These are phyloP conservation scores for Aspergillus fructus DNA, from an alignment of 2,329 filamentous ascomycete species.

Conservation along the genomic window DNA sequence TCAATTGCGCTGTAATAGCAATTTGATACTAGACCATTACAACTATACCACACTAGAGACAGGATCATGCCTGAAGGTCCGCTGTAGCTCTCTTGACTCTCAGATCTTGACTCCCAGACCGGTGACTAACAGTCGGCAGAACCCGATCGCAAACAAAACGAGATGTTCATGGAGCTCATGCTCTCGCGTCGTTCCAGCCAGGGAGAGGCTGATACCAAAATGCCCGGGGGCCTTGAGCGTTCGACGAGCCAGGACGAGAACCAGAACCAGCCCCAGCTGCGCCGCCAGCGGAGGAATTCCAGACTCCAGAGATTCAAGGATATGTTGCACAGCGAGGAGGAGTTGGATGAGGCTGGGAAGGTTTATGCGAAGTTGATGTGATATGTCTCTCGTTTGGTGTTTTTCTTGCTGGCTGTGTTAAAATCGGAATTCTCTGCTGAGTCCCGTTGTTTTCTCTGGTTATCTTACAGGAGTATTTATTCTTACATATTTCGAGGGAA, in stretches of 20 bases:
- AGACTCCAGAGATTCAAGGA: constrained; percentile 6
- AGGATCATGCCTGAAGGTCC: not conserved
- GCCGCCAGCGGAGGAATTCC: not conserved
- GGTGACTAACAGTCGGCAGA: not conserved
- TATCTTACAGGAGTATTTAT: no score
- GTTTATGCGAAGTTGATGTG: constrained; percentile 9
- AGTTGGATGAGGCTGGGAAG: constrained; percentile 8
- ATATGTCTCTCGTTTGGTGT: not conserved
- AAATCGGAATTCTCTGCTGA: no score
- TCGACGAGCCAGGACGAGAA: not conserved
- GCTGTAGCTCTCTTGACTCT: not conserved
- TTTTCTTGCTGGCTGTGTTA: not conserved
- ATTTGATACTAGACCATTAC: not conserved
- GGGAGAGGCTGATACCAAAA: not conserved
- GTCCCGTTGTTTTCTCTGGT: no score
- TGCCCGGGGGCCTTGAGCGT: not conserved
- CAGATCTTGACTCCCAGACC: not conserved
- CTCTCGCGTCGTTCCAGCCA: not conserved
- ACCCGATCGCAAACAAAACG: not conserved
- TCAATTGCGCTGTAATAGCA: no score
- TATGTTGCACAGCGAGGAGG: not conserved
- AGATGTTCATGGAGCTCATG: constrained; percentile 5
- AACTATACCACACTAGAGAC: not conserved
- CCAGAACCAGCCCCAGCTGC: not conserved
- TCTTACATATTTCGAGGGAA: no score